phyloP scores from a whole-genome alignment of 129 eudicot species.

The Glebionis coronaria region DNA sequence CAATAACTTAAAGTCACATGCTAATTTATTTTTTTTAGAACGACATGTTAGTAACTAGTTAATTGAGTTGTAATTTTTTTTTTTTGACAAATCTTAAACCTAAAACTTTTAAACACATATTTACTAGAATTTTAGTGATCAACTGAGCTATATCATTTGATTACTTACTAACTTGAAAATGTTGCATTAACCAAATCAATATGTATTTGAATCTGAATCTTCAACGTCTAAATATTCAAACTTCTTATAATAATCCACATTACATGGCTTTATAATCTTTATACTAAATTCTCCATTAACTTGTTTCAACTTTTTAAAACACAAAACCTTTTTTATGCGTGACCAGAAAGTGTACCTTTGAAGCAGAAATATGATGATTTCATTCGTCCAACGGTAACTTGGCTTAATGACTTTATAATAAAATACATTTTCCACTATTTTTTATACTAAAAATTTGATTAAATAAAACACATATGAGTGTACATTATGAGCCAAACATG shows the following conservation, averaged over 20 bases:
- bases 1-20: too few species aligned
- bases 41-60: too few species aligned
- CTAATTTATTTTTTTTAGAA: too few species aligned
- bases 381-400: conserved; percentile 21
- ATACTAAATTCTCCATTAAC: conserved; percentile 14
- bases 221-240: neutral
- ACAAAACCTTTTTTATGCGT: conserved; percentile 12
- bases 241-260: neutral
- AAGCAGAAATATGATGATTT: conserved; percentile 14
- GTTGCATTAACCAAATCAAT: neutral
- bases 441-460: neutral
- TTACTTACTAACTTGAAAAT: too few species aligned
- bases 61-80: too few species aligned
- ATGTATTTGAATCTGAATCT: neutral
- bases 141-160: too few species aligned
- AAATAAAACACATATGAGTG: neutral
- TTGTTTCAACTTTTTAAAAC: conserved; percentile 30
- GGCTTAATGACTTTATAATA: conserved; percentile 11
- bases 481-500: conserved; percentile 24
- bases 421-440: neutral
- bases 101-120: too few species aligned
- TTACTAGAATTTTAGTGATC: too few species aligned
- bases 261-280: conserved; percentile 2
- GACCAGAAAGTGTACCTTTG: neutral
- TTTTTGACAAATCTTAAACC: too few species aligned